Base-by-base conservation (phyloP, 371 early-diverging fungal species). In the Dinochytrium kinnereticum region DNA sequence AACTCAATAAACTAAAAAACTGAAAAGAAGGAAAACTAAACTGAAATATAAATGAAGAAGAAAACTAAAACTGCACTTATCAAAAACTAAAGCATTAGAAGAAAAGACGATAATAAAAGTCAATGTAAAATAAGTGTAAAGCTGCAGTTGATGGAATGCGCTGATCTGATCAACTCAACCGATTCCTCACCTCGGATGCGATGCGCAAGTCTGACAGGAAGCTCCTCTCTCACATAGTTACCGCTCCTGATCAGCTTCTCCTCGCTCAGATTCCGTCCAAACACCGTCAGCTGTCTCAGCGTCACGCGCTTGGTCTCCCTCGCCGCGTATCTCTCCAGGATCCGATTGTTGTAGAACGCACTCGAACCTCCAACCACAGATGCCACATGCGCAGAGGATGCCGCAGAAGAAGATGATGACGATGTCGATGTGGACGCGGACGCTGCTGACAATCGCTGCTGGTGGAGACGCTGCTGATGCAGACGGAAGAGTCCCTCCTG, bases 121-220 rank as follows among this genome's bases (percentile, higher is more conserved):
- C n/a, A n/a, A n/a, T n/a, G n/a, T n/a, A 55, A 55, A 55, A 55
- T 21, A 30, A 55, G 57, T 55, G 7, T 10, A 24, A 17, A 55
- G 30, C 17, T 7, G 30, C 24, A 28, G 26, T 30, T 17, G 64
- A 64, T 34, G 17, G 36, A 24, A 64, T 64, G 33, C 31, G 17
- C 15, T 64, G 64, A 55, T 55, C 7, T 10, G 57, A 55, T 13
- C 7, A 55, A 10, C 10, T 55, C 57, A 55, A 55, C 13, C 7
- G 57, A 72, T 2, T 10, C 24, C 57, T 31, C 34, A 75, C 92
- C 94, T 55, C 91, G 85, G 40, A 98, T 95, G 1, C 96, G 90
- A 80, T 96, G 94, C 2, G 98, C 93, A 31, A 98, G 86, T 24
- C 98, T 91, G 13, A 97, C 90, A 0, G 96, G 91, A 1, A 98